These are phyloP conservation scores for Citrullus colocynthis DNA, from an alignment of 306 rosid species.

Conservation along the genomic window DNA sequence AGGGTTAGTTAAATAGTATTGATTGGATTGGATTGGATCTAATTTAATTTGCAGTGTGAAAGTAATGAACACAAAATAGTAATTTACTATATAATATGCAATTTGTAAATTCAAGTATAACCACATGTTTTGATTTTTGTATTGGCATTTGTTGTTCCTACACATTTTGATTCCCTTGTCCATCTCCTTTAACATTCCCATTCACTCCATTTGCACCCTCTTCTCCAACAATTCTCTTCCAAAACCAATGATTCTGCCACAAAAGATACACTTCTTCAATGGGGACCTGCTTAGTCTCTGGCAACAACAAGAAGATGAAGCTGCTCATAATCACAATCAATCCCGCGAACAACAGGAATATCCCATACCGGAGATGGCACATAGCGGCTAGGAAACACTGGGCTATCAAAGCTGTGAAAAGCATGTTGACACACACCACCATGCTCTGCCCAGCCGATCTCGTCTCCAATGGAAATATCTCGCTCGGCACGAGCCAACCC, in stretches of 20 bases:
- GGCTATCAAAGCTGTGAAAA: slow-evolving; percentile 83
- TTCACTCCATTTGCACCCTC: slow-evolving; percentile 13
- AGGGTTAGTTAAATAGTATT: not conserved
- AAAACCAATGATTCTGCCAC: slow-evolving; percentile 74
- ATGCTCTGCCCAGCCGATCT: slow-evolving; percentile 94
- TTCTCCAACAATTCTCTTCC: slow-evolving; percentile 45
- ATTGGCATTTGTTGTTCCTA: not conserved
- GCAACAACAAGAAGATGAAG: slow-evolving; percentile 76
- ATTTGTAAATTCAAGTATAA: not conserved
- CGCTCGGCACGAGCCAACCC: slow-evolving; percentile 96
- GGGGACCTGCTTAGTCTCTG: slow-evolving; percentile 90
- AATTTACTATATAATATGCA: not conserved
- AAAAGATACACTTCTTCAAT: slow-evolving; percentile 85
- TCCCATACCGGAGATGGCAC: slow-evolving; percentile 81
- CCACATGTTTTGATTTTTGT: not conserved
- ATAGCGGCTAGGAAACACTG: slow-evolving; percentile 68
- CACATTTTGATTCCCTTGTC: slow-evolving; percentile 10
- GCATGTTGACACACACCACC: slow-evolving; percentile 86
- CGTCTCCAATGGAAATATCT: slow-evolving; percentile 82
- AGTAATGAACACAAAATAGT: not conserved
- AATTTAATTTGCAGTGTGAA: not conserved
- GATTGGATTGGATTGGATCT: not conserved
- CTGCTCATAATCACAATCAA: slow-evolving; percentile 56
- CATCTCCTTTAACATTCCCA: not conserved
- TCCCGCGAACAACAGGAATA: slow-evolving; percentile 67